Evolutionary conservation across 805 yeast species (phyloP).

Genomic region (Wickerhamomyces chambardii): DNA sequence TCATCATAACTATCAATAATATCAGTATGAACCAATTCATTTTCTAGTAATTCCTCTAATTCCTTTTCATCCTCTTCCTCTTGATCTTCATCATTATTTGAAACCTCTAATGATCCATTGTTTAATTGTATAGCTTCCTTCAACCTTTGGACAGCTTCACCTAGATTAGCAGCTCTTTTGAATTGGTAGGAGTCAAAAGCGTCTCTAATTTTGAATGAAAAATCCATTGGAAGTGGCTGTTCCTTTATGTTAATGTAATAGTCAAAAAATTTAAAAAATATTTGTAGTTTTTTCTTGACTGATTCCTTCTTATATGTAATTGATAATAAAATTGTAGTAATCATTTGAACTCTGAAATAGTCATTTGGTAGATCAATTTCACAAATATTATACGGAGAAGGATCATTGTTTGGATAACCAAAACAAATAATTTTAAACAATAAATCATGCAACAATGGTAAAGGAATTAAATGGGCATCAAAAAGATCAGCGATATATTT

Average conservation of each 20-base stretch:
- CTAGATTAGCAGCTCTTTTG: conserved; percentile 25
- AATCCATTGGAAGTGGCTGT: conserved; percentile 55
- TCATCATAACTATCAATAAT: too few species aligned
- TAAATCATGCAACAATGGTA: conserved; percentile 38
- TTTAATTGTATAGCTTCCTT: conserved; percentile 18
- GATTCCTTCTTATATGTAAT: conserved; percentile 11
- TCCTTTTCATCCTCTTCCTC: conserved; percentile 24
- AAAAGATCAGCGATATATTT: conserved; percentile 51
- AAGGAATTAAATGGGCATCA: conserved; percentile 36
- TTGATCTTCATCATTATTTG: conserved; percentile 7
- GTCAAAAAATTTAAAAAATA: conserved; percentile 55
- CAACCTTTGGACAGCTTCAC: conserved; percentile 34
- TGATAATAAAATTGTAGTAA: conserved; percentile 31
- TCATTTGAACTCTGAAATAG: conserved; percentile 61
- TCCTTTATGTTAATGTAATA: conserved; percentile 58
- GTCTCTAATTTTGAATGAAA: conserved; percentile 41
- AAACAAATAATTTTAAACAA: conserved; percentile 47
- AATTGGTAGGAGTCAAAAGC: conserved; percentile 29
- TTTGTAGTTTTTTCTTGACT: conserved; percentile 18
- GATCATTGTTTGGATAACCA: conserved; percentile 58
- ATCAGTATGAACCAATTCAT: conserved; percentile 6
- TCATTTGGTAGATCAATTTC: conserved; percentile 57
- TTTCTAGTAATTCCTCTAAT: conserved; percentile 9
- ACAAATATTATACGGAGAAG: conserved; percentile 30
- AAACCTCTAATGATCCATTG: conserved; percentile 5